Evolutionary conservation across 805 yeast species (phyloP).

Genomic region (Spencermartinsiella europaea): DNA sequence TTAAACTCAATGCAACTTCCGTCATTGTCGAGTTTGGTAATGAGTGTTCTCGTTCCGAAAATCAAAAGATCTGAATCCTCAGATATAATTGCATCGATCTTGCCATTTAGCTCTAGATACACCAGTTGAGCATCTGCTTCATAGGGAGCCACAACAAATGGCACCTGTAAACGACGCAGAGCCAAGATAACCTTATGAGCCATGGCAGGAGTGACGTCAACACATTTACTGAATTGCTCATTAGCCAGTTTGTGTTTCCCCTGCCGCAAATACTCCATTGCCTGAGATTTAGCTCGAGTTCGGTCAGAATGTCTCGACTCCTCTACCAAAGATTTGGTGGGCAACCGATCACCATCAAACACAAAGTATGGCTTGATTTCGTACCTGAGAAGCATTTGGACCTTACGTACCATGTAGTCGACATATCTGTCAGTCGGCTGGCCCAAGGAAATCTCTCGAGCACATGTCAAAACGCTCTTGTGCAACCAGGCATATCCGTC

Average conservation of each 20-base stretch:
- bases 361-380: constrained; percentile 82
- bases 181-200: constrained; percentile 73
- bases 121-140: constrained; percentile 99
- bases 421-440: constrained; percentile 56
- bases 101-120: constrained; percentile 66
- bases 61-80: constrained; percentile 92
- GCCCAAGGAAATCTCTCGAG: constrained; percentile 71
- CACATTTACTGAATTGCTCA: constrained; percentile 68
- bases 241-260: constrained; percentile 61
- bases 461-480: constrained; percentile 74
- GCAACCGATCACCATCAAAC: constrained; percentile 86
- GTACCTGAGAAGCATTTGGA: constrained; percentile 59
- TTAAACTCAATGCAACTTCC: constrained; percentile 66
- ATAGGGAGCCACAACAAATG: constrained; percentile 90
- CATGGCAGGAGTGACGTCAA: constrained; percentile 86
- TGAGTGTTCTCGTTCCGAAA: constrained; percentile 72
- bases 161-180: constrained; percentile 50
- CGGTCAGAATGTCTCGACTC: constrained; percentile 54
- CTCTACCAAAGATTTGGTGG: constrained; percentile 73
- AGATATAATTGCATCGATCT: constrained; percentile 80
- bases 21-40: constrained; percentile 75
- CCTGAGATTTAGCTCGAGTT: constrained; percentile 51
- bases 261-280: constrained; percentile 39
- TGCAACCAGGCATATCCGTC: constrained; percentile 98
- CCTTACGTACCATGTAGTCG: constrained; percentile 59